These are phyloP conservation scores for Pseudozyma sp. DNA, from an alignment of 1,284 basidiomycete genomes.

Conservation along the genomic window DNA sequence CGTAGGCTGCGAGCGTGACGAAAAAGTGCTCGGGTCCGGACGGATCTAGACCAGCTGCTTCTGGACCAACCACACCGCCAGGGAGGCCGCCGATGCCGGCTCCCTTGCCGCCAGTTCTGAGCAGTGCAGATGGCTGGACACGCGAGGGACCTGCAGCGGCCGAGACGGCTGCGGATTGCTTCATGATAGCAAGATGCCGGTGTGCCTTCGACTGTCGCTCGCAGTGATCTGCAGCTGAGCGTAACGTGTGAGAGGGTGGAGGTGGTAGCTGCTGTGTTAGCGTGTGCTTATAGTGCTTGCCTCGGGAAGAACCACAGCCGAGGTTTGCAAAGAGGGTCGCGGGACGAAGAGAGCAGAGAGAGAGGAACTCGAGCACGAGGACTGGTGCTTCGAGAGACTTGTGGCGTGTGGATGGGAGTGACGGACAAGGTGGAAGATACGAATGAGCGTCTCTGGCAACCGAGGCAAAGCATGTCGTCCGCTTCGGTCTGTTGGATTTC, in stretches of 20 bases:
- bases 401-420: no score
- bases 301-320: no score
- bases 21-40: slow-evolving; percentile 56
- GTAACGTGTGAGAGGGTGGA: not conserved
- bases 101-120: slow-evolving; percentile 19
- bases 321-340: no score
- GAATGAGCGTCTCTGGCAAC: not conserved
- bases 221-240: no score
- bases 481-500: not conserved
- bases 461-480: not conserved
- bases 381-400: no score
- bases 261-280: not conserved
- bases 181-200: slow-evolving; percentile 17
- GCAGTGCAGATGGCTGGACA: slow-evolving; percentile 14
- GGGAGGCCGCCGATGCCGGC: slow-evolving; percentile 40
- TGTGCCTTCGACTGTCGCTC: no score
- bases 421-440: no score
- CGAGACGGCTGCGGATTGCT: slow-evolving; percentile 20
- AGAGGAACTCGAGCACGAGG: no score
- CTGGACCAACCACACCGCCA: slow-evolving; percentile 42
- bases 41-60: slow-evolving; percentile 46
- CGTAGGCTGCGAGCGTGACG: slow-evolving; percentile 66
- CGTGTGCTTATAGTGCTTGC: no score
- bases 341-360: no score
- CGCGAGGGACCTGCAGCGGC: slow-evolving; percentile 31